These are phyloP conservation scores for Ceriops zippeliana DNA, from an alignment of 345 rosid genomes.

Conservation along the genomic window DNA sequence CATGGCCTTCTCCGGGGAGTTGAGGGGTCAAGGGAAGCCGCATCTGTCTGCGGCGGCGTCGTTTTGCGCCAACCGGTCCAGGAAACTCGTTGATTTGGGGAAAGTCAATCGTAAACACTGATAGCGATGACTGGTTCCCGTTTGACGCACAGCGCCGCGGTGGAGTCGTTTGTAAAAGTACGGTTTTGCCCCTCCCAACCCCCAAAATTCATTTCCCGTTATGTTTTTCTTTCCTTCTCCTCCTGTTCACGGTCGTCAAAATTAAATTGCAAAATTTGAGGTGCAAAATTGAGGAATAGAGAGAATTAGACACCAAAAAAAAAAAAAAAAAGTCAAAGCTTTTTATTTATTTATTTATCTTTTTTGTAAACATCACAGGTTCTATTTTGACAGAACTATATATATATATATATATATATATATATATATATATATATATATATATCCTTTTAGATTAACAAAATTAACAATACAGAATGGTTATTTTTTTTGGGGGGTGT, in stretches of 20 bases:
- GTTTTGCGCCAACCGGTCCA: slow-evolving; percentile 68
- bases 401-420: too few species aligned
- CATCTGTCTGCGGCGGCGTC: slow-evolving; percentile 70
- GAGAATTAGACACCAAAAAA: not conserved
- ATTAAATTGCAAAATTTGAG: not conserved
- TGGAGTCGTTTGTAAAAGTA: not conserved
- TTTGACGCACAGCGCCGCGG: not conserved
- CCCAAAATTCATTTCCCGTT: not conserved
- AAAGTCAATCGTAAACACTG: slow-evolving; percentile 63
- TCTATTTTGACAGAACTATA: too few species aligned
- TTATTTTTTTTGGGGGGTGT: too few species aligned
- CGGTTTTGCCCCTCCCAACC: slow-evolving; percentile 29
- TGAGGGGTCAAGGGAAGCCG: slow-evolving; percentile 53
- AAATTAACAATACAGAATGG: too few species aligned
- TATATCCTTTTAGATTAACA: too few species aligned
- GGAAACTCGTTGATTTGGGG: slow-evolving; percentile 90
- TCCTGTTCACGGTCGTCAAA: not conserved
- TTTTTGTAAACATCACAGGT: not conserved
- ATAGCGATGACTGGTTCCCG: slow-evolving; percentile 16
- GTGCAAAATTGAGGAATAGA: too few species aligned
- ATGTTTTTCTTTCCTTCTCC: not conserved
- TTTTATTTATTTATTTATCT: too few species aligned
- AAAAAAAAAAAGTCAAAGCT: not conserved
- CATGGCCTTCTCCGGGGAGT: slow-evolving; percentile 41
- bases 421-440: too few species aligned